Evolutionary conservation across 306 rosid species (phyloP).

Genomic region (Datisca glomerata): DNA sequence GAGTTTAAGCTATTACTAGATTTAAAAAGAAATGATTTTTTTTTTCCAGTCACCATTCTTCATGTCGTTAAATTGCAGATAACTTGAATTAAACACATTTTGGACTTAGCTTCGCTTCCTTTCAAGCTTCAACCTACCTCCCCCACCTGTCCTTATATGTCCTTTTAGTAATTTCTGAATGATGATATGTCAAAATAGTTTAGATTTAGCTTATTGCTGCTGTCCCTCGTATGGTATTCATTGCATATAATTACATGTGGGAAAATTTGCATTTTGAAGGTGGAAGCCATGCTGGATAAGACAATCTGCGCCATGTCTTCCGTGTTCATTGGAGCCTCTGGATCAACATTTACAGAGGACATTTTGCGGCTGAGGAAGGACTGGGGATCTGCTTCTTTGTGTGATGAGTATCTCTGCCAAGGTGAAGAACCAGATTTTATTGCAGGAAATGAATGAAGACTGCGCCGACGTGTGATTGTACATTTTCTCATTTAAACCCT

Average conservation of each 20-base stretch:
- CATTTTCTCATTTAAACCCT: conserved; percentile 12
- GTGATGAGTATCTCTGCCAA: conserved; percentile 93
- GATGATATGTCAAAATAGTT: too few species aligned
- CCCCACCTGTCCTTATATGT: not conserved
- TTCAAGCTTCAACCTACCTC: too few species aligned
- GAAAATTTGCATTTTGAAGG: conserved; percentile 31
- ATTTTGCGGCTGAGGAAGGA: conserved; percentile 79
- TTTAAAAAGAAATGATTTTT: too few species aligned
- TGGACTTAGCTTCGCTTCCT: not conserved
- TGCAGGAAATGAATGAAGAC: conserved; percentile 60
- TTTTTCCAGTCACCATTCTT: not conserved
- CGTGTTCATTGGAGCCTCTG: conserved; percentile 87
- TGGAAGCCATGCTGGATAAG: conserved; percentile 97
- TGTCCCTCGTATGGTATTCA: not conserved
- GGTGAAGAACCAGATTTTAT: conserved; percentile 76
- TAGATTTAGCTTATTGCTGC: too few species aligned
- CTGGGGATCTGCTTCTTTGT: conserved; percentile 76
- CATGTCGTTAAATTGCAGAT: not conserved
- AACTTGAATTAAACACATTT: not conserved
- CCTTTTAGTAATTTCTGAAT: not conserved
- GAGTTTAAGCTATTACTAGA: not conserved
- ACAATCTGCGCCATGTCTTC: conserved; percentile 92
- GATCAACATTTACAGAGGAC: conserved; percentile 95
- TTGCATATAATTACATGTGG: conserved; percentile 10
- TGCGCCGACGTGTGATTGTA: not conserved